Percentiles rank a stretch among this genome's conserved stretches.
Conservation (phyloP, 352 stramenopile species). For the Phytopythium mirpurense region DNA sequence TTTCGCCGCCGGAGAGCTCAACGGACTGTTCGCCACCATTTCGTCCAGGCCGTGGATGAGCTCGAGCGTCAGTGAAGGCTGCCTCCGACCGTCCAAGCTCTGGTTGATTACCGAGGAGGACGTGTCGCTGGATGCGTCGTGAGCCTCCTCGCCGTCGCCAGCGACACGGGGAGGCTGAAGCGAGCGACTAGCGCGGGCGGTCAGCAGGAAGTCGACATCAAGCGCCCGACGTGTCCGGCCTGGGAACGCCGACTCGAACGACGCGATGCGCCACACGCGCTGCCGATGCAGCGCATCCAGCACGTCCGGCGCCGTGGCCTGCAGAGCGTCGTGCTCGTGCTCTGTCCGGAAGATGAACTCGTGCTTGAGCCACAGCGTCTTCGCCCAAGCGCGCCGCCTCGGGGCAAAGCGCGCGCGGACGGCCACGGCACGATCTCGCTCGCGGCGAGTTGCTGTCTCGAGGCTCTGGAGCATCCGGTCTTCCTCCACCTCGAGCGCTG, state of each 20-base stretch:
- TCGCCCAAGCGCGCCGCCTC: constrained; percentile 41
- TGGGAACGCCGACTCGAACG: constrained; percentile 66
- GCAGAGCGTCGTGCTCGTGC: constrained; percentile 40
- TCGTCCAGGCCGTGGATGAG: constrained; percentile 33
- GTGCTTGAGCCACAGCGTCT: constrained; percentile 53
- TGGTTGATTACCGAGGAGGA: not conserved
- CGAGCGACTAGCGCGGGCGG: not conserved
- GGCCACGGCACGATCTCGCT: constrained; percentile 27
- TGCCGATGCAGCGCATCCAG: constrained; percentile 23
- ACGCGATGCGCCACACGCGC: constrained; percentile 41
- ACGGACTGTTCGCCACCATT: constrained; percentile 19
- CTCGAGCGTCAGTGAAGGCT: constrained; percentile 32
- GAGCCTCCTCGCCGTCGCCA: not conserved
- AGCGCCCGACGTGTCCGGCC: constrained; percentile 48
- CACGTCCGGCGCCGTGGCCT: constrained; percentile 19
- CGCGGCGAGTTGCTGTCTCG: constrained; percentile 34
- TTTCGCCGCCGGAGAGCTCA: constrained; percentile 12
- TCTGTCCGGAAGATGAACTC: constrained; percentile 71
- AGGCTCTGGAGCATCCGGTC: constrained; percentile 67
- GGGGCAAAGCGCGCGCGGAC: constrained; percentile 11
- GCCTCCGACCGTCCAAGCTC: constrained; percentile 5
- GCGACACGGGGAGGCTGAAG: not conserved
- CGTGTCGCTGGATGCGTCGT: not conserved
- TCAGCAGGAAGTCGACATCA: constrained; percentile 38
- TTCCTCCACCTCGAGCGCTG: constrained; percentile 77